phyloP scores from a whole-genome alignment of 805 yeast species.

The Schwanniomyces yamadae region DNA sequence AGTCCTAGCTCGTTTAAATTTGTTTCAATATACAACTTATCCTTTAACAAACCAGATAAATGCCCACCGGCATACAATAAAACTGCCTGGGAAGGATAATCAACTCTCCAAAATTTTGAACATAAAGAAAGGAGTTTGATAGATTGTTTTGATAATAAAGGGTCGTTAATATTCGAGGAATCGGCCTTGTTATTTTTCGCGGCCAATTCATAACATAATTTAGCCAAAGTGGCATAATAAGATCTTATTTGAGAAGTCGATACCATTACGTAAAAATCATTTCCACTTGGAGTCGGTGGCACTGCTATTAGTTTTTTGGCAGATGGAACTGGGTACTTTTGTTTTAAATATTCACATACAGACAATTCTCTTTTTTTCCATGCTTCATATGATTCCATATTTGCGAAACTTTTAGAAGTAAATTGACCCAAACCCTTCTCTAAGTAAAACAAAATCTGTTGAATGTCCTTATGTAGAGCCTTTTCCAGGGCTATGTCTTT shows the following conservation, averaged over 20 bases:
- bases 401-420: constrained; percentile 21
- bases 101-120: constrained; percentile 59
- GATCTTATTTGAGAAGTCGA: constrained; percentile 32
- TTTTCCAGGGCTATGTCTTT: constrained; percentile 43
- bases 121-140: constrained; percentile 44
- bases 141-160: constrained; percentile 40
- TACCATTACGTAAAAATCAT: constrained; percentile 39
- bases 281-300: constrained; percentile 34
- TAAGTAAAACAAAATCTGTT: constrained; percentile 31
- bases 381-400: constrained; percentile 20
- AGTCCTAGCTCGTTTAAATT: constrained; percentile 27
- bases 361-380: constrained; percentile 34
- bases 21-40: constrained; percentile 18
- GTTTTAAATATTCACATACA: constrained; percentile 20
- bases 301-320: constrained; percentile 27
- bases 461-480: constrained; percentile 35
- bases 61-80: constrained; percentile 51
- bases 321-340: constrained; percentile 34
- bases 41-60: constrained; percentile 29
- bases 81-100: constrained; percentile 47
- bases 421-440: constrained; percentile 44
- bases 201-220: constrained; percentile 46
- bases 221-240: constrained; percentile 39
- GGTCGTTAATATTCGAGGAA: constrained; percentile 13
- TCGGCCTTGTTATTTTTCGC: constrained; percentile 5